A percentile compares a stretch with the other conserved stretches of the same genome.
Evolutionary conservation across 164 flowering plant genomes (phyloP).

Genomic region (Paratinospora sagittata): DNA sequence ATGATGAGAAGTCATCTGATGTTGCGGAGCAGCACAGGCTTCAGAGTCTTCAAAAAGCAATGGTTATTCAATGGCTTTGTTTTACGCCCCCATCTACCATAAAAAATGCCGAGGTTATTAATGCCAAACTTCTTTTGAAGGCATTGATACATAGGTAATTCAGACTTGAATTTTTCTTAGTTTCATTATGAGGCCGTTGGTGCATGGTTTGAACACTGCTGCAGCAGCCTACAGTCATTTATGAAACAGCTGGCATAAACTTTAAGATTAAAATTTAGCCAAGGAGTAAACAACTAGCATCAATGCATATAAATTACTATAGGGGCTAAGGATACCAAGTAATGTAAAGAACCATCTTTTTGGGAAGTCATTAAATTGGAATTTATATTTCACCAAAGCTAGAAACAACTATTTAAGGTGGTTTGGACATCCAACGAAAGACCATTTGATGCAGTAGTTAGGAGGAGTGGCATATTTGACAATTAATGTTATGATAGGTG

Average conservation of each 20-base stretch:
- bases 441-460: too few relatives aligned
- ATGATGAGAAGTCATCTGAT: slow-evolving; percentile 47
- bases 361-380: neutral
- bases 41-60: slow-evolving; percentile 85
- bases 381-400: neutral
- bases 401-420: too few relatives aligned
- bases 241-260: neutral
- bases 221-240: neutral
- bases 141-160: slow-evolving; percentile 82
- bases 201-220: neutral
- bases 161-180: neutral
- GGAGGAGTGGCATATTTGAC: too few relatives aligned
- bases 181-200: neutral
- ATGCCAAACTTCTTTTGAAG: slow-evolving; percentile 59
- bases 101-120: slow-evolving; percentile 46
- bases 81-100: slow-evolving; percentile 92
- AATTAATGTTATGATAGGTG: too few relatives aligned
- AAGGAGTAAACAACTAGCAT: too few relatives aligned
- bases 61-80: slow-evolving; percentile 96
- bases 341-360: neutral
- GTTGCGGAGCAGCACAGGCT: slow-evolving; percentile 81
- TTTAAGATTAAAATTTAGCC: neutral
- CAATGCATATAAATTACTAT: neutral
- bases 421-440: too few relatives aligned
- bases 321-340: neutral